phyloP scores from a whole-genome alignment of 1,284 basidiomycete genomes.

The Malassezia nana region DNA sequence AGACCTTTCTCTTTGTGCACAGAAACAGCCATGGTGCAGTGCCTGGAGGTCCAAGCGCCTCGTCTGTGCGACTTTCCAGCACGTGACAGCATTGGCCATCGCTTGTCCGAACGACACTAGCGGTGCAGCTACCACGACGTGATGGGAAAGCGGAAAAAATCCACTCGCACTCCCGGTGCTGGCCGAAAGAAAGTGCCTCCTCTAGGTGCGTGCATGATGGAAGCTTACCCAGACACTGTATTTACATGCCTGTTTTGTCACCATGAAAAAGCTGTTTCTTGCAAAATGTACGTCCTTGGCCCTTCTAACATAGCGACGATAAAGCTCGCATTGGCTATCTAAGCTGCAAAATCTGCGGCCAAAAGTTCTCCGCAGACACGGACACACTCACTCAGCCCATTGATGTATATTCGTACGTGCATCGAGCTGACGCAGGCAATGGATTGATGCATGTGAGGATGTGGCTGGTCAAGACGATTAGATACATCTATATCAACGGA shows the following conservation, averaged over 20 bases:
- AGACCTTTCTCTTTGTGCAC: background rate
- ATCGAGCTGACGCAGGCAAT: slow-evolving; percentile 50
- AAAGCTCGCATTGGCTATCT: slow-evolving; percentile 37
- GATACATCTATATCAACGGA: slow-evolving; percentile 10
- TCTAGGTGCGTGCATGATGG: slow-evolving; percentile 25
- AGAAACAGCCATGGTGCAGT: background rate
- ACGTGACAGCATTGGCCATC: slow-evolving; percentile 5
- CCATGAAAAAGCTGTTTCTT: slow-evolving; percentile 76
- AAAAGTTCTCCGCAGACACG: slow-evolving; percentile 37
- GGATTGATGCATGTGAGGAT: slow-evolving; percentile 81
- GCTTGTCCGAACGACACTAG: background rate
- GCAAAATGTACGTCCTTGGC: slow-evolving; percentile 67
- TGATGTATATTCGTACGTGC: slow-evolving; percentile 65
- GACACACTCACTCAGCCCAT: slow-evolving; percentile 73
- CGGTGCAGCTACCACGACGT: background rate
- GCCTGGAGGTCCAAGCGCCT: background rate
- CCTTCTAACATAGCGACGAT: slow-evolving; percentile 41
- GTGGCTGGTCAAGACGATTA: slow-evolving; percentile 52
- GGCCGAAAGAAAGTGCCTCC: slow-evolving; percentile 27
- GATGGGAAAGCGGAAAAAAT: slow-evolving; percentile 41
- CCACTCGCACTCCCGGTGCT: slow-evolving; percentile 31
- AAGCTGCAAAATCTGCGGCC: slow-evolving; percentile 45
- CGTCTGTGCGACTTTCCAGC: background rate
- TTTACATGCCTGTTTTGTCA: slow-evolving; percentile 66
- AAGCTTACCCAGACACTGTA: slow-evolving; percentile 41